phyloP scores from a whole-genome alignment of 2,329 filamentous ascomycete genomes.

The Hymenoscyphus albidus region DNA sequence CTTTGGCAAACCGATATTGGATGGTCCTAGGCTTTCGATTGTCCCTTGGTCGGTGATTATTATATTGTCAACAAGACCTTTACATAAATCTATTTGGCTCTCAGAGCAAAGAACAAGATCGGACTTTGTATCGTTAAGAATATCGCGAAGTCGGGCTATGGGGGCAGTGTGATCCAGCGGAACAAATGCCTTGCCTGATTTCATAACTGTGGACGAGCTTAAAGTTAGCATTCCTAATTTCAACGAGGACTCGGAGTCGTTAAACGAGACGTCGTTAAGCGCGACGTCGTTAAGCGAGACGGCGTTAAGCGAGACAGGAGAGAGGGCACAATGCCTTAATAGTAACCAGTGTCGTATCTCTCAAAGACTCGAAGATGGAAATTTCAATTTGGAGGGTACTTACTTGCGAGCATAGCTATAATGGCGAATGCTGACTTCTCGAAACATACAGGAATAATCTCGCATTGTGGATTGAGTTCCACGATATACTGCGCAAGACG shows the following conservation, averaged over 20 bases:
- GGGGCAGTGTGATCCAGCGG: slow-evolving; percentile 34
- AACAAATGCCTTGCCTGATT: slow-evolving; percentile 32
- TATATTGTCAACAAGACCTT: slow-evolving; percentile 1
- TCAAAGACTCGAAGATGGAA: neutral
- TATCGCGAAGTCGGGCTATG: slow-evolving; percentile 23
- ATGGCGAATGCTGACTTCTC: slow-evolving; percentile 29
- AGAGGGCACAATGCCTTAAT: neutral
- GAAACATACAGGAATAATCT: slow-evolving; percentile 31
- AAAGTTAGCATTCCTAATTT: neutral
- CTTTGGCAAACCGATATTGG: slow-evolving; percentile 4
- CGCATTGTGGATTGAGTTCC: slow-evolving; percentile 12
- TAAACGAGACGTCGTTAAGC: too few species aligned
- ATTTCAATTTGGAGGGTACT: neutral
- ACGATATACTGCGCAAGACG: slow-evolving; percentile 10
- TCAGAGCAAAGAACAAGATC: slow-evolving; percentile 17
- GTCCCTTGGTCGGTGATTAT: slow-evolving; percentile 7
- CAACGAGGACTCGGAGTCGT: neutral
- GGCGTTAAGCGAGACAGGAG: too few species aligned
- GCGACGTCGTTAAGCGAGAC: too few species aligned
- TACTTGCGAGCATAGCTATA: slow-evolving; percentile 28
- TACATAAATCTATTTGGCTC: slow-evolving; percentile 5
- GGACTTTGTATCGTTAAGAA: slow-evolving; percentile 14
- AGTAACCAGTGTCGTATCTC: neutral
- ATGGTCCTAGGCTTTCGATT: neutral
- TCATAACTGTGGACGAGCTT: slow-evolving; percentile 16